Evolutionary conservation across 2,329 filamentous ascomycete species (phyloP).

Genomic region (Bertia moriformis): DNA sequence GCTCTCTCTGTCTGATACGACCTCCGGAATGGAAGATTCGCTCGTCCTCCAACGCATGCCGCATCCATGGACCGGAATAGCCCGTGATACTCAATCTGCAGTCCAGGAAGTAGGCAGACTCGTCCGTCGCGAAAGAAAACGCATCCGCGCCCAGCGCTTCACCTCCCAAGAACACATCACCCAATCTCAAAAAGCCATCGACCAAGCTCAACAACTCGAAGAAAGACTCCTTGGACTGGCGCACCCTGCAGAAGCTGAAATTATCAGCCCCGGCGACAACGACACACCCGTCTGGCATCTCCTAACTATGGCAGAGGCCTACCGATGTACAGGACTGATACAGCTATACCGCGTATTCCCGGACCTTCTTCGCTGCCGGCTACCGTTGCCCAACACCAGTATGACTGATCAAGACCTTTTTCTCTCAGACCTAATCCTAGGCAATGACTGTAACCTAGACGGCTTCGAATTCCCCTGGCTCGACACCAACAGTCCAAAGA

Average conservation of each 20-base stretch:
- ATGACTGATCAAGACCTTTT: not conserved
- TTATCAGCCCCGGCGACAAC: slow-evolving; percentile 9
- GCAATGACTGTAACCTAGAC: not conserved
- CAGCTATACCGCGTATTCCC: slow-evolving; percentile 20
- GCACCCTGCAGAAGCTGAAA: not conserved
- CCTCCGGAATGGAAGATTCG: not conserved
- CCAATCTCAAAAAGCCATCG: slow-evolving; percentile 9
- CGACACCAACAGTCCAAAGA: not conserved
- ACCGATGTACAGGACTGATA: slow-evolving; percentile 11
- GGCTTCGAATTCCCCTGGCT: not conserved
- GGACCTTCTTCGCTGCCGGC: slow-evolving; percentile 15
- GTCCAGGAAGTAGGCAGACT: slow-evolving; percentile 10
- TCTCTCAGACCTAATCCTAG: not conserved
- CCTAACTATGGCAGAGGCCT: slow-evolving; percentile 11
- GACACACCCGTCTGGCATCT: slow-evolving; percentile 10
- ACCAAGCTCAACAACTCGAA: slow-evolving; percentile 7
- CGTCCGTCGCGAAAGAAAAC: slow-evolving; percentile 9
- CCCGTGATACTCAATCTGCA: slow-evolving; percentile 9
- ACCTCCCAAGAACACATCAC: slow-evolving; percentile 11
- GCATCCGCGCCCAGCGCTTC: slow-evolving; percentile 8
- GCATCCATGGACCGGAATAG: slow-evolving; percentile 12
- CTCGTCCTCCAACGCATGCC: slow-evolving; percentile 4
- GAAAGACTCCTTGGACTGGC: slow-evolving; percentile 2
- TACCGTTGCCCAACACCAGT: not conserved
- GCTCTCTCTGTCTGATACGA: not conserved